Base-by-base conservation (phyloP, 2,329 filamentous ascomycete genomes). In the Trichoderma pleuroti region DNA sequence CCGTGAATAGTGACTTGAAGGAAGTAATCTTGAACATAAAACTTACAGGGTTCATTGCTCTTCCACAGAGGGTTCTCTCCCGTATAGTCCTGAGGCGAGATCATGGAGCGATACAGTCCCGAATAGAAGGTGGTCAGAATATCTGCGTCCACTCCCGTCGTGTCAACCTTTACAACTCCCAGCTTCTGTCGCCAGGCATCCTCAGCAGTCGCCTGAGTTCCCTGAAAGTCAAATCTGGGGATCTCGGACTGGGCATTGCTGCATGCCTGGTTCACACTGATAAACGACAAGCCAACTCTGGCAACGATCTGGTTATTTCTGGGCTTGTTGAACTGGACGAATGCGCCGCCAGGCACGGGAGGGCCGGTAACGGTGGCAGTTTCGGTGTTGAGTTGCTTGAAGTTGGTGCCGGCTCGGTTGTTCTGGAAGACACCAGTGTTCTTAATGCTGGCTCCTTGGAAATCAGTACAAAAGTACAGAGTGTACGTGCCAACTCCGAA, bases 61-160 rank as follows among this genome's bases (percentile, higher is more conserved):
- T 89, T 78, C 91, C 91, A 93, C 0, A 91, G 79, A 16, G 88
- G 89, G 72, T 93, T 93, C 76, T 93, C 91, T 1, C 90, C 90
- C 0, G 91, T 93, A 75, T 93, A 93, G 75, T 93, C 91, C 76
- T 93, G 91, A 6, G 91, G 91, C 42, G 88, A 91, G 59, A 93
- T 86, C 84, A 93, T 85, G 0, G 87, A 83, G 42, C 91, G 84
- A 76, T 93, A 93, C 7, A 90, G 79, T 0, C 90, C 90, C 52
- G 88, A 91, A 90, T 91, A 93, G 75, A 93, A 93, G 0, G 88
- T 85, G 4, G 83, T 88, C 76, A 91, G 86, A 34, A 92, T 75
- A n/a, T 85, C 82, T 66, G 84, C 85, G 11, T 86, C 86, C 5
- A 88, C 85, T 0, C 84, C 85, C 0, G 76, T 82, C 0, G 85